Evolutionary conservation across 2,329 filamentous ascomycete genomes (phyloP), one percentile per base, ranked within the genome.

Genomic region (Onygenales sp.): DNA sequence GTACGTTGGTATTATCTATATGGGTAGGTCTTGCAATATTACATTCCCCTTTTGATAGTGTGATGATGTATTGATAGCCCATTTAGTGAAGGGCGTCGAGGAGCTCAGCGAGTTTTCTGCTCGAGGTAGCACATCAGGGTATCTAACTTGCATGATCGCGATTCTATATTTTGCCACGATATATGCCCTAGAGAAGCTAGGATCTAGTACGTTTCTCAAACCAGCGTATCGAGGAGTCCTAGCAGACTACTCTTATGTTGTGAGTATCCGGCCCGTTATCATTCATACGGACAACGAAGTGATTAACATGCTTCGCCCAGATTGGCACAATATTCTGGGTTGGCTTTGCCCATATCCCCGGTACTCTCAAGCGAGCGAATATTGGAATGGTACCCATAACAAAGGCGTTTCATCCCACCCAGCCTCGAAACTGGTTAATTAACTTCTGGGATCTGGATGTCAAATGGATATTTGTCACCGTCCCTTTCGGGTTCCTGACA

Each of bases 1-100:
- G 59, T 80, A 81, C 60, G 77, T 80, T 6, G 77, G 76, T 9
- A 79, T 80, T 50, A 79, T 80, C 46, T 80, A 81, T 53, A 74
- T 78, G 59, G 69, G 70, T 74, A 65, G 32, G 70, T 13, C 11
- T 32, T 46, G 21, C 7, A 6, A 32, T 32, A 8, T 45, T 33
- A 3, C 7, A 4, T 63, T 8, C 6, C 27, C 21, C 10, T 21
- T 39, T 5, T 54, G 67, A 2, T 67, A 64, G 51, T 33, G 33
- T 9, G 32, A 8, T 32, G 8, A 10, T 9, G 42, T 46, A 21
- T 49, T 57, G 42, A 56, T 40, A 13, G 34, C 6, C 31, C 40
- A 7, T 45, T 40, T 42, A 77, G 74, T 79, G 62, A 80, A 79
- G 55, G 76, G 78, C n/a, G 73, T 80, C 0, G 77, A 81, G 61